Evolutionary conservation across 2,329 filamentous ascomycete genomes (phyloP).

Genomic region (Purpureocillium lavendulum): DNA sequence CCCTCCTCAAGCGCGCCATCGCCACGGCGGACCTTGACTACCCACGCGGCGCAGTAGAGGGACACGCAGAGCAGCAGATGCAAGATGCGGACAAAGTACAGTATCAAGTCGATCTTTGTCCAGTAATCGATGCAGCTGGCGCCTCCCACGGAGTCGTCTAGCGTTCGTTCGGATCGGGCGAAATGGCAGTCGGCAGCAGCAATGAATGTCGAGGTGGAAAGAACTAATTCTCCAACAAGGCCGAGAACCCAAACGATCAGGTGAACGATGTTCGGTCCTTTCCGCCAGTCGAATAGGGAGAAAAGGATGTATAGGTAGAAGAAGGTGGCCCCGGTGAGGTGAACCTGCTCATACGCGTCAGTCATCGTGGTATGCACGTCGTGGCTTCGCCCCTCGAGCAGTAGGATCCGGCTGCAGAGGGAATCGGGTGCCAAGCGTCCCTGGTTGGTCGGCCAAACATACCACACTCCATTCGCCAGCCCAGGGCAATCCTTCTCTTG

Average conservation of each 20-base stretch:
- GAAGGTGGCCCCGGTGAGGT: slow-evolving; percentile 77
- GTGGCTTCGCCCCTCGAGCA: no score
- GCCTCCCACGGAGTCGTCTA: slow-evolving; percentile 15
- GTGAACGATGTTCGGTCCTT: slow-evolving; percentile 74
- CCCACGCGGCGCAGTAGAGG: slow-evolving; percentile 33
- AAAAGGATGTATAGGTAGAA: slow-evolving; percentile 80
- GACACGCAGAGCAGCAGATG: slow-evolving; percentile 53
- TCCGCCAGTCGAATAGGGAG: slow-evolving; percentile 74
- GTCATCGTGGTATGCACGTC: background rate
- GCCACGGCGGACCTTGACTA: slow-evolving; percentile 30
- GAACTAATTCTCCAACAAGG: slow-evolving; percentile 61
- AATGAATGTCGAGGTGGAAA: slow-evolving; percentile 60
- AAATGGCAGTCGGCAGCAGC: slow-evolving; percentile 62
- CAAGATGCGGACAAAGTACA: slow-evolving; percentile 61
- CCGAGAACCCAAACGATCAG: slow-evolving; percentile 71
- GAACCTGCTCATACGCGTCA: slow-evolving; percentile 52
- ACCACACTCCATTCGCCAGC: slow-evolving; percentile 71
- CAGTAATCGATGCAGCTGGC: slow-evolving; percentile 26
- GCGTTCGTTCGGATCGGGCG: slow-evolving; percentile 30
- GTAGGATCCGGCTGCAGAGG: no score
- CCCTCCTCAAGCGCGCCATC: slow-evolving; percentile 28
- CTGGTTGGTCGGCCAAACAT: no score
- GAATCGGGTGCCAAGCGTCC: no score
- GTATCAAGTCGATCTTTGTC: slow-evolving; percentile 48
- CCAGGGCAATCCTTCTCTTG: slow-evolving; percentile 50